phyloP scores from a whole-genome alignment of 371 early-diverging fungal species.

The Mucor saturninus region DNA sequence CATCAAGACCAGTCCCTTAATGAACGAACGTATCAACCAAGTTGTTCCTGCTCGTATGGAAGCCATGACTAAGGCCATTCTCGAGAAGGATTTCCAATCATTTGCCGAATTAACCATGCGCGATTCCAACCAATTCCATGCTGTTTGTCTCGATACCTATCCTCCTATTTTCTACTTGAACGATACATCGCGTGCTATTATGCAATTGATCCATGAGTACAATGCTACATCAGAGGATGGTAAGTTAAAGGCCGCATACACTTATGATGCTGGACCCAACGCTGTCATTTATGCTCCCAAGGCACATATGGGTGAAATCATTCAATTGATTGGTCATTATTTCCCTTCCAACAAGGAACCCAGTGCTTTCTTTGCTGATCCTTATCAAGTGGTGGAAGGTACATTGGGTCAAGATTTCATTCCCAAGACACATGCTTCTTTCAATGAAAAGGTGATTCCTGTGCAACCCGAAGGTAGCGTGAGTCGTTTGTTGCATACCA shows the following conservation, averaged over 20 bases:
- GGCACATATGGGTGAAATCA: constrained; percentile 82
- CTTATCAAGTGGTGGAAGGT: constrained; percentile 54
- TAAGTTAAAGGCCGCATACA: constrained; percentile 77
- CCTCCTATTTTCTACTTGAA: constrained; percentile 96
- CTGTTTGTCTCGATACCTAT: constrained; percentile 92
- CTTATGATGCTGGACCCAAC: constrained; percentile 99
- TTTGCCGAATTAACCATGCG: constrained; percentile 97
- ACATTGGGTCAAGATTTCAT: constrained; percentile 50
- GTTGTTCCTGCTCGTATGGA: constrained; percentile 91
- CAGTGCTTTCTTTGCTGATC: constrained; percentile 67
- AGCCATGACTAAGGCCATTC: constrained; percentile 85
- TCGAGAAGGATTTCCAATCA: constrained; percentile 80
- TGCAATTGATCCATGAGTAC: constrained; percentile 84
- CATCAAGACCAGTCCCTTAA: constrained; percentile 87
- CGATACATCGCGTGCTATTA: constrained; percentile 91
- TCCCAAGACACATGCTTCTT: constrained; percentile 44
- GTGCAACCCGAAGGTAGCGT: constrained; percentile 76
- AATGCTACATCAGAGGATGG: constrained; percentile 71
- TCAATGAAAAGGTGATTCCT: constrained; percentile 64
- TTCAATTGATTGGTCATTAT: constrained; percentile 79
- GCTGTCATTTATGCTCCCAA: constrained; percentile 93
- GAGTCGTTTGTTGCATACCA: constrained; percentile 87
- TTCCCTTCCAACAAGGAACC: constrained; percentile 71
- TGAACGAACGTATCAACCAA: constrained; percentile 78
- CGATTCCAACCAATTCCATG: constrained; percentile 99